phyloP scores from a whole-genome alignment of 495 filamentous ascomycete species.

The Penicillium silybi region DNA sequence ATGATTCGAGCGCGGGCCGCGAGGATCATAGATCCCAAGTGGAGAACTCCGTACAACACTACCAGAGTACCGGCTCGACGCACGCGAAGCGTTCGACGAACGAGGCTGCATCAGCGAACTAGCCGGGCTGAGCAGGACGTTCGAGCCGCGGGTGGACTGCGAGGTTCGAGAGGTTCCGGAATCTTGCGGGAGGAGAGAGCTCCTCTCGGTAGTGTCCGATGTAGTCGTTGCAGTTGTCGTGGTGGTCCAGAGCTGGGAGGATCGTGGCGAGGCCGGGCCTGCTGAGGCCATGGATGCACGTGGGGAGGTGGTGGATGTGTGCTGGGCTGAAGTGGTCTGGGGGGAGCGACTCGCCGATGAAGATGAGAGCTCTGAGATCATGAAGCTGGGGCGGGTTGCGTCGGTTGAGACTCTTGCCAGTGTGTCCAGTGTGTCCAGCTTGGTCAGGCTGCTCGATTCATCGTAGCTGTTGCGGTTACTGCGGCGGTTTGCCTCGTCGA shows the following conservation, averaged over 20 bases:
- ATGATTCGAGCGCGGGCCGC: neutral
- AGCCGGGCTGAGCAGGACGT: neutral
- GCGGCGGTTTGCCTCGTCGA: conserved; percentile 13
- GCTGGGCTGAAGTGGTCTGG: neutral
- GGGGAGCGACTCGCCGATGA: neutral
- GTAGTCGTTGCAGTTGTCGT: neutral
- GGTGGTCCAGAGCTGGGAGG: neutral
- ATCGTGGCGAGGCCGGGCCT: neutral
- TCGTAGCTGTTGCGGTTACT: conserved; percentile 6
- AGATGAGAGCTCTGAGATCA: conserved; percentile 1
- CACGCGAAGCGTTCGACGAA: conserved; percentile 2
- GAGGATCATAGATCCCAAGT: neutral
- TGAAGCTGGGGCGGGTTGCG: neutral
- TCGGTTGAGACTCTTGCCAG: conserved; percentile 10
- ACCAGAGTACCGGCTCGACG: conserved; percentile 9
- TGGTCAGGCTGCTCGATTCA: conserved; percentile 8
- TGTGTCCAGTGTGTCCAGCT: conserved; percentile 5
- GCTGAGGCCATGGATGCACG: neutral
- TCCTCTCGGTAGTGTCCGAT: neutral
- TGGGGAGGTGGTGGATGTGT: neutral
- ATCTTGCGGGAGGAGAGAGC: neutral
- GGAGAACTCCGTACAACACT: neutral
- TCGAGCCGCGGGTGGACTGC: neutral
- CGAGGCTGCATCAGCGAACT: neutral
- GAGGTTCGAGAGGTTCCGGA: conserved; percentile 1